A percentile compares a stretch with the other conserved stretches of the same genome.
Conservation (phyloP, 2,329 filamentous ascomycete genomes). For the Alternaria triticina region DNA sequence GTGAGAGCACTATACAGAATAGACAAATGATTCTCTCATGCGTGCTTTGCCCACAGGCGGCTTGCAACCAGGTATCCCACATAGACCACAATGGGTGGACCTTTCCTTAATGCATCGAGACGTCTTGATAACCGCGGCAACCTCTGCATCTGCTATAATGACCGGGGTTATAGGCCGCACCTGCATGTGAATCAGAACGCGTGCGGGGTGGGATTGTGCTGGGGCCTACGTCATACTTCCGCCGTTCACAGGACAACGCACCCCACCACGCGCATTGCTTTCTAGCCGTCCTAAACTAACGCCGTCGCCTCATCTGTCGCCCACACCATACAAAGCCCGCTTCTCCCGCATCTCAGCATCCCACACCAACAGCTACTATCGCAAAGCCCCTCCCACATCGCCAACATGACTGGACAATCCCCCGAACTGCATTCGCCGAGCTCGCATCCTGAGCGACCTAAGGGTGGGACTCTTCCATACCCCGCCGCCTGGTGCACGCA, state of each 20-base stretch:
- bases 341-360: not conserved
- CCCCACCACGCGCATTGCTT: conserved; percentile 8
- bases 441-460: conserved; percentile 53
- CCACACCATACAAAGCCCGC: not conserved
- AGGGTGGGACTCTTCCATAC: conserved; percentile 38
- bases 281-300: conserved; percentile 8
- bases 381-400: conserved; percentile 12
- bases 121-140: conserved; percentile 4
- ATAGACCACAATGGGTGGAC: not conserved
- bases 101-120: not conserved
- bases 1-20: not conserved
- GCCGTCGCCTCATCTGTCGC: conserved; percentile 1
- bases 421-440: conserved; percentile 44
- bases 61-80: not conserved
- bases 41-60: not conserved
- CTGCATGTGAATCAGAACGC: conserved; percentile 4
- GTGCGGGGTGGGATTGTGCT: conserved; percentile 12
- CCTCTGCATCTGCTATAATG: not conserved
- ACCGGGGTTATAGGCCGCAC: not conserved
- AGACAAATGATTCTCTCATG: not conserved
- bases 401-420: conserved; percentile 42
- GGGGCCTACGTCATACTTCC: conserved; percentile 7
- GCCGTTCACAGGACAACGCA: conserved; percentile 13
- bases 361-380: conserved; percentile 6
- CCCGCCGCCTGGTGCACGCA: conserved; percentile 3